Percentiles rank a stretch among this genome's conserved stretches.
Evolutionary conservation across 371 early-diverging fungal genomes (phyloP).

Genomic region (Mucor racemosus): DNA sequence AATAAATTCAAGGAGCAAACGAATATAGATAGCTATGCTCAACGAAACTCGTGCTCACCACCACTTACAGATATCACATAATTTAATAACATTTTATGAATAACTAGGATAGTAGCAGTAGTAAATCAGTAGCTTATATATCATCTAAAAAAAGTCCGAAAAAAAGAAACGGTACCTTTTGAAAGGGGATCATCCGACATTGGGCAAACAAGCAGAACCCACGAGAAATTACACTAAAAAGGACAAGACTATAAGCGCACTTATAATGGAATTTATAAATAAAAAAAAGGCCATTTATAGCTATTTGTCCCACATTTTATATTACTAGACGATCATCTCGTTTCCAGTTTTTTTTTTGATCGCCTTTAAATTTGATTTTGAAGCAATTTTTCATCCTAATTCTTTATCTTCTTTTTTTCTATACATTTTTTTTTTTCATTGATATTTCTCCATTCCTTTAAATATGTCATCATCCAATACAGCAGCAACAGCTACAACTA

Average conservation of each 20-base stretch:
- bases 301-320: slow-evolving; percentile 4
- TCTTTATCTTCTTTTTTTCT: slow-evolving; percentile 1
- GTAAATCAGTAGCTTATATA: background rate
- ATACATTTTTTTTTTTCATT: slow-evolving; percentile 9
- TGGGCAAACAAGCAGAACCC: slow-evolving; percentile 13
- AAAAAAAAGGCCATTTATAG: slow-evolving; percentile 13
- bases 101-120: background rate
- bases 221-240: slow-evolving; percentile 19
- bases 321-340: slow-evolving; percentile 2
- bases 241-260: slow-evolving; percentile 15
- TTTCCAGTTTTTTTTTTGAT: background rate
- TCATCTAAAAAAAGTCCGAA: background rate
- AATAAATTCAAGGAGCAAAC: background rate
- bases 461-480: background rate
- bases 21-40: background rate
- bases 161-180: background rate
- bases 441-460: slow-evolving; percentile 18
- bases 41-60: background rate
- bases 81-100: background rate
- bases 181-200: slow-evolving; percentile 10
- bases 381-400: background rate
- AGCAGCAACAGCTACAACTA: background rate
- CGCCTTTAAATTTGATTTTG: slow-evolving; percentile 19
- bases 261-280: slow-evolving; percentile 2
- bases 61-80: background rate